Base-by-base conservation (phyloP, 2,329 filamentous ascomycete species). In the Fusarium nematophilum region DNA sequence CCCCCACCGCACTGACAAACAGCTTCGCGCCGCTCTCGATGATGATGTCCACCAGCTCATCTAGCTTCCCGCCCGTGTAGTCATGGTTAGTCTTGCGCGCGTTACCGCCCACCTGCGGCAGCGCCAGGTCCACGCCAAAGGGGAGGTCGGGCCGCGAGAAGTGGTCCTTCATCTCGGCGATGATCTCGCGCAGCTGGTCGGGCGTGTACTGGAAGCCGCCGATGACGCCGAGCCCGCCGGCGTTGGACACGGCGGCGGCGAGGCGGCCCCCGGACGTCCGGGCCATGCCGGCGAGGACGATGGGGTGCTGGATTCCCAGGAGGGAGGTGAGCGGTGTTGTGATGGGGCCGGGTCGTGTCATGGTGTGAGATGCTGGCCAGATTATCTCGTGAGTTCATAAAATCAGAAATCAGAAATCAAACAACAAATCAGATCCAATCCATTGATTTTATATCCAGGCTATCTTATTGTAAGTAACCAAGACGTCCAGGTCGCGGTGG, bases 11-110 rank as follows among this genome's bases (percentile, higher is more conserved):
- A 46, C 83, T 88, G 34, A 97, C 92, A 72, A 98, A 97, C 42
- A 97, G 78, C 71, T 83, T 86, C 7, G 94, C 92, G n/a, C 91
- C 90, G 65, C 91, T 90, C 67, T 89, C 86, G 66, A 97, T 91
- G 3, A 90, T 91, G 36, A 97, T 91, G 67, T 92, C 90, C 64
- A 97, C 90, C 27, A 97, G 82, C 75, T 96, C 90, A 73, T 96
- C 90, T 13, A 97, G 85, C 74, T 92, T 90, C 34, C 94, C 94
- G 65, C 90, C 84, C 1, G 94, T 97, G 80, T 98, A 98, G 76
- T 97, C 94, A 77, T 97, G 92, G 78, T 97, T 98, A 4, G 94
- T 97, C 75, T 91, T 90, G 63, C 94, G 87, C 6, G 94, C 94
- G 27, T 78, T 82, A 33, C 90, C 92, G 52, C 94, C 94, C 50